Conservation (phyloP, 495 filamentous ascomycete species). For the Podospora bellae-mahoneyi region DNA sequence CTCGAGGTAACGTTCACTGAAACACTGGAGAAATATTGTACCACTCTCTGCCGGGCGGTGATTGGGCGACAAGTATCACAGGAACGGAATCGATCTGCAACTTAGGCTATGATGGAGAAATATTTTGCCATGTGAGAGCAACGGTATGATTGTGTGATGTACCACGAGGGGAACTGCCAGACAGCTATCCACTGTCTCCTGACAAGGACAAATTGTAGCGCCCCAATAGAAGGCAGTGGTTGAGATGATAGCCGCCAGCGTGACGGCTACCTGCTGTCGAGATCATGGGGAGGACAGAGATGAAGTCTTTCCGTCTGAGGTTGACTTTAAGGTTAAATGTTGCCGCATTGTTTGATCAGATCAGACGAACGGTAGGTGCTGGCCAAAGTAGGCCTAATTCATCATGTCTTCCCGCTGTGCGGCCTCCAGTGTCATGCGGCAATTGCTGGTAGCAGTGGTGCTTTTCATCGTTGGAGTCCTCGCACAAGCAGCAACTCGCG, state of each 20-base stretch:
- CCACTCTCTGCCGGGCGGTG: not conserved
- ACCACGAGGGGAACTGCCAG: not conserved
- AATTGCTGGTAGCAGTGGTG: not conserved
- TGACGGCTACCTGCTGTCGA: not conserved
- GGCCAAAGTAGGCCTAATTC: not conserved
- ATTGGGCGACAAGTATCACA: not conserved
- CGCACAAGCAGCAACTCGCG: not conserved
- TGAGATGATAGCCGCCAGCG: not conserved
- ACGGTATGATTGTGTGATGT: not conserved
- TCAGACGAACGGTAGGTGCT: not conserved
- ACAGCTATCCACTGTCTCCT: not conserved
- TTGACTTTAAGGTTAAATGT: not conserved
- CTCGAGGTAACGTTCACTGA: not conserved
- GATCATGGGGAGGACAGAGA: not conserved
- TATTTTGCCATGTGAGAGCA: slow-evolving; percentile 4
- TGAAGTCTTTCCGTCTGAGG: not conserved
- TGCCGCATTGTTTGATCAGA: not conserved
- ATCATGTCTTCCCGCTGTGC: not conserved
- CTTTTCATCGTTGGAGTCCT: not conserved
- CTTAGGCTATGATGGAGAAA: slow-evolving; percentile 8
- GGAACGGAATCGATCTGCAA: not conserved
- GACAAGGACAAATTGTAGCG: slow-evolving; percentile 5
- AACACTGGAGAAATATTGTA: slow-evolving; percentile 2
- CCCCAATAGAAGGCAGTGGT: not conserved
- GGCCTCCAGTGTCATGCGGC: not conserved